Conservation (phyloP, 805 yeast species). For the Kuraishia floccosa region DNA sequence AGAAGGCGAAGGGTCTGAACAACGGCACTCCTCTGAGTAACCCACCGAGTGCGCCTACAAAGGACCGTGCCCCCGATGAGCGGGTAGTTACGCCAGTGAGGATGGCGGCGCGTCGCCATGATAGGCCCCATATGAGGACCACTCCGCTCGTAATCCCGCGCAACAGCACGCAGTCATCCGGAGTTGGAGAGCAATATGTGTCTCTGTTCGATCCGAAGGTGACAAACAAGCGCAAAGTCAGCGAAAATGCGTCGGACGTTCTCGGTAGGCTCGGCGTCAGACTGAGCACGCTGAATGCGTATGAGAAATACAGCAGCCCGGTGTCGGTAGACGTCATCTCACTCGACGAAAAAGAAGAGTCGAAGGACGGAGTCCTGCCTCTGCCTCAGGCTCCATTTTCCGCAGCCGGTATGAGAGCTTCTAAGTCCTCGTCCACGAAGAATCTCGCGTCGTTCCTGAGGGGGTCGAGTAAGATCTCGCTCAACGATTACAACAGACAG, state of each 20-base stretch:
- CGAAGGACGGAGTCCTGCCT: too few species aligned
- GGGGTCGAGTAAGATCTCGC: neutral
- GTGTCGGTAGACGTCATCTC: too few species aligned
- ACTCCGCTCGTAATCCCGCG: neutral
- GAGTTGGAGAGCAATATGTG: neutral
- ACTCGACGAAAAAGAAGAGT: too few species aligned
- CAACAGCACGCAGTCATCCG: too few species aligned
- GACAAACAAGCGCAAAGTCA: conserved; percentile 3
- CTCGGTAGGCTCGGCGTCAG: conserved; percentile 16
- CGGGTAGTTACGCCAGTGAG: neutral
- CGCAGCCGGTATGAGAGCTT: neutral
- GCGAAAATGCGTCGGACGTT: conserved; percentile 11
- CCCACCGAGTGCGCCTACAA: too few species aligned
- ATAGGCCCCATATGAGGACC: neutral
- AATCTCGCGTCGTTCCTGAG: conserved; percentile 12
- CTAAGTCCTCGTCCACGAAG: conserved; percentile 15
- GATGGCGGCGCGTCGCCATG: neutral
- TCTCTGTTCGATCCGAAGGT: conserved; percentile 14
- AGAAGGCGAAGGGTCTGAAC: neutral
- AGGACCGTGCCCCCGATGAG: too few species aligned
- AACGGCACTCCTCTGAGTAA: too few species aligned
- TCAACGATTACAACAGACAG: conserved; percentile 3
- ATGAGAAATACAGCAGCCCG: conserved; percentile 2
- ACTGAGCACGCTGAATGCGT: conserved; percentile 12
- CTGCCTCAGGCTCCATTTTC: neutral